Evolutionary conservation across 73 alveolate genomes (phyloP).

Genomic region (Paramecium sonneborni): DNA sequence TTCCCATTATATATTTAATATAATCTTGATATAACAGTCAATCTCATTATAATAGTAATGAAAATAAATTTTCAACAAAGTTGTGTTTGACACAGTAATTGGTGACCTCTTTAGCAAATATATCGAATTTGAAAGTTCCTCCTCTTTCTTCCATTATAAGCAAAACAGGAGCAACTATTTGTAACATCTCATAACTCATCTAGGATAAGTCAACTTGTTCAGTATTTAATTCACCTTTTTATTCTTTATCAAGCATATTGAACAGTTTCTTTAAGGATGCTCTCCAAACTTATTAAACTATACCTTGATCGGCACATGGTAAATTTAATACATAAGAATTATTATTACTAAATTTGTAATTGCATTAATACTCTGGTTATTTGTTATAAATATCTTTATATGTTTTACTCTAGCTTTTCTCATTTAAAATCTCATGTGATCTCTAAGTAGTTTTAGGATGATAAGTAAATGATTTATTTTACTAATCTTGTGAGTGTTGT

Average conservation of each 20-base stretch:
- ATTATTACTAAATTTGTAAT: neutral
- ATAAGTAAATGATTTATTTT: slow-evolving; percentile 8
- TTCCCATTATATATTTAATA: neutral
- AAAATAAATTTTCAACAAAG: slow-evolving; percentile 37
- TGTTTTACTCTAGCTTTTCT: neutral
- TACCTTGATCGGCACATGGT: neutral
- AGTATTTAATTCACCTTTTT: neutral
- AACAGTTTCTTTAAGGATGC: neutral
- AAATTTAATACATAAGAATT: slow-evolving; percentile 11
- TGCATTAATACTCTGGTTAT: neutral
- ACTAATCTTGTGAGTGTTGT: neutral
- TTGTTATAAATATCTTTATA: neutral
- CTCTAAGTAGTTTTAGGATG: neutral
- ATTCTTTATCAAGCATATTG: neutral
- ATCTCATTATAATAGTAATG: slow-evolving; percentile 17
- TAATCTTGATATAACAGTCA: neutral
- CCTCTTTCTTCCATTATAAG: slow-evolving; percentile 1
- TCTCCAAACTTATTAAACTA: slow-evolving; percentile 29
- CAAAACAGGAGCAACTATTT: neutral
- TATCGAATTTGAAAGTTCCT: neutral
- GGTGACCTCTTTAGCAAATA: neutral
- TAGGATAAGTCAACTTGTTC: neutral
- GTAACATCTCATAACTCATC: neutral
- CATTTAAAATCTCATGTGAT: neutral
- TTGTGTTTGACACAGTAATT: slow-evolving; percentile 23